Percentiles rank a stretch among this genome's conserved stretches.
These are phyloP conservation scores for Cyclotella cryptica DNA, from an alignment of 108 stramenopile genomes.

Conservation along the genomic window DNA sequence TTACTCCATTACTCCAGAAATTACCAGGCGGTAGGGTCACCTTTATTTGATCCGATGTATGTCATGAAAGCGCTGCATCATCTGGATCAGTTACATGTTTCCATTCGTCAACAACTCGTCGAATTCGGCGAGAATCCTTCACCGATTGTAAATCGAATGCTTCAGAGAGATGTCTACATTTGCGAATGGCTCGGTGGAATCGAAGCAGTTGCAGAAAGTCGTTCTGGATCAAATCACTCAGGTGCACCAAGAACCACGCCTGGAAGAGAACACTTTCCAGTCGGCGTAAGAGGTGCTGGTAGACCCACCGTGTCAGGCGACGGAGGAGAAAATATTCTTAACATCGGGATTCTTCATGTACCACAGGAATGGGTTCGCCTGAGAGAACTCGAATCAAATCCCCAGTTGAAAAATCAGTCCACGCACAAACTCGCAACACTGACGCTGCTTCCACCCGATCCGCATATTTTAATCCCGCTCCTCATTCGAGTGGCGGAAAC, in stretches of 20 bases:
- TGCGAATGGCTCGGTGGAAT: slow-evolving; percentile 78
- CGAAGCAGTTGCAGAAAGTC: slow-evolving; percentile 42
- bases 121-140: slow-evolving; percentile 42
- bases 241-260: slow-evolving; percentile 39
- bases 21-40: slow-evolving; percentile 68
- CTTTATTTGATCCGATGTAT: slow-evolving; percentile 66
- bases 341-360: slow-evolving; percentile 80
- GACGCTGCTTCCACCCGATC: slow-evolving; percentile 83
- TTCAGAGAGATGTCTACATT: slow-evolving; percentile 80
- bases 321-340: slow-evolving; percentile 58
- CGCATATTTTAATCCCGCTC: slow-evolving; percentile 80
- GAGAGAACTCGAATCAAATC: slow-evolving; percentile 31
- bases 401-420: slow-evolving; percentile 10
- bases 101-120: slow-evolving; percentile 55
- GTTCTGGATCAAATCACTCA: slow-evolving; percentile 27
- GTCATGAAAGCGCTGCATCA: slow-evolving; percentile 77
- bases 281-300: slow-evolving; percentile 73
- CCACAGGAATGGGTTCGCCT: slow-evolving; percentile 46
- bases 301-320: slow-evolving; percentile 62
- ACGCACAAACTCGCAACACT: slow-evolving; percentile 61
- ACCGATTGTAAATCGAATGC: slow-evolving; percentile 46
- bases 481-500: slow-evolving; percentile 71
- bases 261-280: slow-evolving; percentile 71
- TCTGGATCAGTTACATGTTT: slow-evolving; percentile 68
- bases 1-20: slow-evolving; percentile 64